phyloP scores from a whole-genome alignment of 1,284 basidiomycete species.

The Cryptococcus jaspeensis region DNA sequence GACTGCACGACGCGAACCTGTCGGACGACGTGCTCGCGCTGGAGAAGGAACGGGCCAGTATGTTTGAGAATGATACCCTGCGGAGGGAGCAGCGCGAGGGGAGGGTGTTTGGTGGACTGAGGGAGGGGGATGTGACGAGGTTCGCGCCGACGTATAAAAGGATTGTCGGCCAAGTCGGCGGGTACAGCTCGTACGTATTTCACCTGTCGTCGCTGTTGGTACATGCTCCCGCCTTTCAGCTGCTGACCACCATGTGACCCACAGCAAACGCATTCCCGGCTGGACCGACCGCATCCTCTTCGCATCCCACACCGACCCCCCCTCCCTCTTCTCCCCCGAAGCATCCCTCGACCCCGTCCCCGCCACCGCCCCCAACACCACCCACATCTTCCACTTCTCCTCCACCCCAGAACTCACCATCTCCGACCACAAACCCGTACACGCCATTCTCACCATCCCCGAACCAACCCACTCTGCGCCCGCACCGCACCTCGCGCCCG shows the following conservation, averaged over 20 bases:
- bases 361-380: slow-evolving; percentile 22
- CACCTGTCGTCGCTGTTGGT: neutral
- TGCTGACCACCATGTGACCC: neutral
- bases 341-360: slow-evolving; percentile 14
- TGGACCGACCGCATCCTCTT: slow-evolving; percentile 96
- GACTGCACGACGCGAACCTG: slow-evolving; percentile 32
- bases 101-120: slow-evolving; percentile 66
- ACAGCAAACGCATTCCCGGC: slow-evolving; percentile 71
- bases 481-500: slow-evolving; percentile 34
- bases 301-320: slow-evolving; percentile 67
- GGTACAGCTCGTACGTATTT: slow-evolving; percentile 63
- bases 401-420: slow-evolving; percentile 42
- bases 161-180: slow-evolving; percentile 70
- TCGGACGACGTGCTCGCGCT: slow-evolving; percentile 47
- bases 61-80: slow-evolving; percentile 79
- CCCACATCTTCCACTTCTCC: slow-evolving; percentile 36
- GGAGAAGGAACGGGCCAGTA: slow-evolving; percentile 60
- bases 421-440: slow-evolving; percentile 54
- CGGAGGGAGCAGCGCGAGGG: slow-evolving; percentile 63
- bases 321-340: slow-evolving; percentile 26
- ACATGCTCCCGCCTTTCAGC: neutral
- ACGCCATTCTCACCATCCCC: slow-evolving; percentile 42
- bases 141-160: slow-evolving; percentile 92
- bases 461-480: slow-evolving; percentile 25
- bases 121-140: slow-evolving; percentile 76